Evolutionary conservation across 257 asterid genomes (phyloP).

Genomic region (Lycium ferocissimum): DNA sequence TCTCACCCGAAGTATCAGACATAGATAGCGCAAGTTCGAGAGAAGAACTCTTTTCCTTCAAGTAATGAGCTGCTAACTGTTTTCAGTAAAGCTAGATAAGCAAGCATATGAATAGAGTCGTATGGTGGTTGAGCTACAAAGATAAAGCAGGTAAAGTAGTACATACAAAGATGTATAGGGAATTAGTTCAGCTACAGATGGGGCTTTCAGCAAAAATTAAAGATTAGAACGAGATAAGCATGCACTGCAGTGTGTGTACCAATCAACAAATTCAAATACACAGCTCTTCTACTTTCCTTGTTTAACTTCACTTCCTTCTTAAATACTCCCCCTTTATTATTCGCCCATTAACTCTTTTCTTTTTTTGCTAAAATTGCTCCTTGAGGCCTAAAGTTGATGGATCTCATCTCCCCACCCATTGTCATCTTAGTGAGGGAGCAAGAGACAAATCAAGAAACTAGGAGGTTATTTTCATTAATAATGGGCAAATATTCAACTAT

Average conservation of each 20-base stretch:
- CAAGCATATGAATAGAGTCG: not conserved
- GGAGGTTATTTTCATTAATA: not conserved
- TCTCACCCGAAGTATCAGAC: slow-evolving; percentile 65
- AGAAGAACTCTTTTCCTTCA: slow-evolving; percentile 75
- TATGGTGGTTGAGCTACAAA: not conserved
- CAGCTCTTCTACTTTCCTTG: too few species aligned
- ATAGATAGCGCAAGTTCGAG: slow-evolving; percentile 79
- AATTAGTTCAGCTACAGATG: not conserved
- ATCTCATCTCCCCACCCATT: not conserved
- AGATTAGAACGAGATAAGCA: not conserved
- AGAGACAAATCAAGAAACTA: slow-evolving; percentile 21
- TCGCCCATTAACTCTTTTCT: too few species aligned
- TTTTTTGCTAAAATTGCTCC: slow-evolving; percentile 11
- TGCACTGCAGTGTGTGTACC: too few species aligned
- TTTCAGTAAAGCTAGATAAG: slow-evolving; percentile 36
- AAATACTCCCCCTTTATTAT: too few species aligned
- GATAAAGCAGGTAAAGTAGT: slow-evolving; percentile 25
- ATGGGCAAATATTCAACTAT: not conserved
- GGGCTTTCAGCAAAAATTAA: not conserved
- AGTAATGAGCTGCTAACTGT: slow-evolving; percentile 90
- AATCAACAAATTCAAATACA: too few species aligned
- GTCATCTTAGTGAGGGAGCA: slow-evolving; percentile 12
- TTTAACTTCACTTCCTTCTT: too few species aligned
- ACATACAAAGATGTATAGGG: not conserved
- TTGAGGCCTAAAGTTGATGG: slow-evolving; percentile 14